Evolutionary conservation across 2,329 filamentous ascomycete species (phyloP), one percentile per base, ranked within the genome.

Genomic region (Ophiostoma sp.): DNA sequence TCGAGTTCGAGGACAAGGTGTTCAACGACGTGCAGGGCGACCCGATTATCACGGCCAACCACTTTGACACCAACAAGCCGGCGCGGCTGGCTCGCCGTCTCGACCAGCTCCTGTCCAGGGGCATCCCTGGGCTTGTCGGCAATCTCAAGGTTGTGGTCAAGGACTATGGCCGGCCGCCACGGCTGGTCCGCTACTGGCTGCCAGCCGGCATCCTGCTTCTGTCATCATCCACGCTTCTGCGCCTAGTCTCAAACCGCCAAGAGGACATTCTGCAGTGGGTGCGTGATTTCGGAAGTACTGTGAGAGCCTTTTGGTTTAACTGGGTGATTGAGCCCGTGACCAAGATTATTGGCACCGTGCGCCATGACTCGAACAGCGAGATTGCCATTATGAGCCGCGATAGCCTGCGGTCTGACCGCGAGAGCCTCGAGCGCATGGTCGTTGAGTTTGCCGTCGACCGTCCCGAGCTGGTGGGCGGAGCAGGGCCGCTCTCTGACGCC

Each of bases 361-460:
- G 94, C 5, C 95, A 98, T 78, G 93, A 98, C 76, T 89, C 92
- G 75, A 90, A 89, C 74, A 97, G 93, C 77, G 94, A 98, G 77
- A 94, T 99, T 74, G 95, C 94, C 64, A 91, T 99, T 74, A 95
- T 99, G 91, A 97, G 93, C 80, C 92, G 93, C 71, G 90, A 94
- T 74, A 97, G 93, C 74, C 85, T 99, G 31, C 89, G 90, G 77
- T 93, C 94, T 1, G 95, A 99, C 77, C 88, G 93, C 41, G 92
- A 93, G 69, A 97, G 93, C 76, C 82, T 99, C 41, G 94, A 99
- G 79, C 90, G 95, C 67, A 99, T 99, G 95, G 96, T 99, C 4
- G 90, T 99, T 52, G 95, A 98, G 75, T 99, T 99, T 81, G 92
- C 94, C 4, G 82, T 89, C 11, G 93, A 97, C 75, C 93, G 93